These are phyloP conservation scores for Cordyceps pruinosa DNA, from an alignment of 2,329 filamentous ascomycete species.

Conservation along the genomic window DNA sequence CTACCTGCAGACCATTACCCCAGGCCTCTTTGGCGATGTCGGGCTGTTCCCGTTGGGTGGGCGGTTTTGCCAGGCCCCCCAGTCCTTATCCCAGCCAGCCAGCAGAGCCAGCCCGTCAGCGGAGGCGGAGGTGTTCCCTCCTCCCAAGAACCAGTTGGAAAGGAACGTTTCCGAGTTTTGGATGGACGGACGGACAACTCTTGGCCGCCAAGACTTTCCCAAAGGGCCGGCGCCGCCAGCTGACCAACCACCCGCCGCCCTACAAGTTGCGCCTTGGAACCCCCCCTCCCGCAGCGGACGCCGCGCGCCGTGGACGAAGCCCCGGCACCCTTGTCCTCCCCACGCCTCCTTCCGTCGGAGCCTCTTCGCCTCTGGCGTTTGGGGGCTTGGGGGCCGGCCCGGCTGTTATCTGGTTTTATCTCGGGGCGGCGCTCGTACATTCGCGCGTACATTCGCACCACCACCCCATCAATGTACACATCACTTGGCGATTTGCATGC, in stretches of 20 bases:
- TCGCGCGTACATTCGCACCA: too few species aligned
- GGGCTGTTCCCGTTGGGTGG: background rate
- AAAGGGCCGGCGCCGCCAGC: background rate
- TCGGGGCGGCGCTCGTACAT: background rate
- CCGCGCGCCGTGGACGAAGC: too few species aligned
- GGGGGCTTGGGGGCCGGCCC: background rate
- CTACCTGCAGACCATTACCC: too few species aligned
- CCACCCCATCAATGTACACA: too few species aligned
- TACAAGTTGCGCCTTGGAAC: too few species aligned
- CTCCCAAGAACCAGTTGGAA: background rate
- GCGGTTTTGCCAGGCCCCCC: background rate
- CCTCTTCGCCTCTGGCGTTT: background rate
- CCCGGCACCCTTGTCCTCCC: background rate
- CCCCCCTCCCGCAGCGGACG: too few species aligned
- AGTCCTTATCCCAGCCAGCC: background rate
- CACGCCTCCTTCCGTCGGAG: slow-evolving; percentile 10
- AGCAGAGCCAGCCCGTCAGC: background rate
- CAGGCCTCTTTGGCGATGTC: background rate
- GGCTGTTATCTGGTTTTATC: background rate
- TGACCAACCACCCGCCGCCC: background rate
- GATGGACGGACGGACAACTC: too few species aligned
- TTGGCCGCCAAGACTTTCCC: background rate
- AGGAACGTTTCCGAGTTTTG: background rate
- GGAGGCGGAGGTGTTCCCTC: background rate
- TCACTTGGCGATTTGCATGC: background rate